Evolutionary conservation across 805 yeast genomes (phyloP).

Genomic region (Candida taoyuanica): DNA sequence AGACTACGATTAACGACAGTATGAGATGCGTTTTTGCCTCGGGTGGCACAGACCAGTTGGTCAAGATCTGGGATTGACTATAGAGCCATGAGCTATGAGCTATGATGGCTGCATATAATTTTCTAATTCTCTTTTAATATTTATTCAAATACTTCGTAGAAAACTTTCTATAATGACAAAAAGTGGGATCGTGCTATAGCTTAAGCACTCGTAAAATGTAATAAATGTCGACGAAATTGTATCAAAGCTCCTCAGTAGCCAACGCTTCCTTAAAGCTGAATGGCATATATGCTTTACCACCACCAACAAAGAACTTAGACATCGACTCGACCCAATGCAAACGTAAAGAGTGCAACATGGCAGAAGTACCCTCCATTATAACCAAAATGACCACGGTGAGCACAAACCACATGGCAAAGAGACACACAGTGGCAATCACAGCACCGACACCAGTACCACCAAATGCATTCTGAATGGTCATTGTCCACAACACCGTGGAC

Average conservation of each 20-base stretch:
- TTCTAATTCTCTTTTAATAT: background rate
- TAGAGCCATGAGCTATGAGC: no score
- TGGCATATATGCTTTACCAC: slow-evolving; percentile 89
- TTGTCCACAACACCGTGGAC: slow-evolving; percentile 91
- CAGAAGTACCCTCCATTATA: slow-evolving; percentile 98
- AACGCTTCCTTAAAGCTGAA: slow-evolving; percentile 52
- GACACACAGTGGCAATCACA: slow-evolving; percentile 64
- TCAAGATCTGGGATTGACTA: slow-evolving; percentile 83
- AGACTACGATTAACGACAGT: slow-evolving; percentile 34
- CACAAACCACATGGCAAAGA: slow-evolving; percentile 94
- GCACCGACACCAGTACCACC: slow-evolving; percentile 50
- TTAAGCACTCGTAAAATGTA: no score
- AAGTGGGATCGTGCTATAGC: no score
- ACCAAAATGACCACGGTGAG: slow-evolving; percentile 89
- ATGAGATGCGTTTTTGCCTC: slow-evolving; percentile 75
- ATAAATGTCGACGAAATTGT: background rate
- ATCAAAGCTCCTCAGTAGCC: slow-evolving; percentile 5
- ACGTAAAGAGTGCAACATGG: slow-evolving; percentile 97
- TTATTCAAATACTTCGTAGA: no score
- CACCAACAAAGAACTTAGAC: slow-evolving; percentile 98
- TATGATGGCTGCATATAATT: no score
- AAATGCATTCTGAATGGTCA: slow-evolving; percentile 86
- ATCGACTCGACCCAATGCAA: slow-evolving; percentile 99
- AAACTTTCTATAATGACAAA: no score
- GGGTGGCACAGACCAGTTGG: slow-evolving; percentile 92